Evolutionary conservation across 345 rosid genomes (phyloP), one percentile per base, ranked within the genome.

Genomic region (Eucalyptus marginata): DNA sequence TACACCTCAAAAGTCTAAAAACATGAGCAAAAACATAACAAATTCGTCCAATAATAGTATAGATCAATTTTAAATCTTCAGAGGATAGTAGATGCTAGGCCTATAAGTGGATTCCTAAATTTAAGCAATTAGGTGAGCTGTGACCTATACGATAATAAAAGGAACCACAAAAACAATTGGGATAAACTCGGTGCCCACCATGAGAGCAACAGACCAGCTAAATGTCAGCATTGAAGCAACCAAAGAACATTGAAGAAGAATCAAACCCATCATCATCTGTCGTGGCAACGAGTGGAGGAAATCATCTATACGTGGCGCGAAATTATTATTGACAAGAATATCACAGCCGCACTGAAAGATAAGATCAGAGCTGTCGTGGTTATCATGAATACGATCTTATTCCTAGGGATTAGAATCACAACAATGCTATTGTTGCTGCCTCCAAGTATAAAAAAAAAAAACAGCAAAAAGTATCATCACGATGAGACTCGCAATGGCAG

Each of bases 401-500:
- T n/a, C n/a, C n/a, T n/a, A n/a, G n/a, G n/a, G n/a, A n/a, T n/a
- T n/a, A n/a, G n/a, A n/a, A n/a, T n/a, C n/a, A n/a, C n/a, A n/a
- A n/a, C n/a, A n/a, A n/a, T n/a, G n/a, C n/a, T n/a, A n/a, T n/a
- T n/a, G n/a, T n/a, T n/a, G n/a, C n/a, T n/a, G n/a, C n/a, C n/a
- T n/a, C n/a, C 0, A n/a, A 0, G 40, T n/a, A 66, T n/a, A n/a
- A 0, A 15, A 14, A 66, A 66, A 14, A n/a, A n/a, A 0, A 0
- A 22, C 6, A 66, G 1, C 6, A 7, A n/a, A 66, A 66, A 66
- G 6, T 66, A 66, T 15, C 0, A 3, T 66, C 1, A n/a, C 5
- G 5, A 14, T 64, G 36, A 66, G n/a, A n/a, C n/a, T n/a, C 0
- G 12, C 27, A 22, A 22, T 4, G 0, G 5, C 1, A 54, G 0